Conservation (phyloP, 345 rosid genomes). For the Eucalyptus marginata region DNA sequence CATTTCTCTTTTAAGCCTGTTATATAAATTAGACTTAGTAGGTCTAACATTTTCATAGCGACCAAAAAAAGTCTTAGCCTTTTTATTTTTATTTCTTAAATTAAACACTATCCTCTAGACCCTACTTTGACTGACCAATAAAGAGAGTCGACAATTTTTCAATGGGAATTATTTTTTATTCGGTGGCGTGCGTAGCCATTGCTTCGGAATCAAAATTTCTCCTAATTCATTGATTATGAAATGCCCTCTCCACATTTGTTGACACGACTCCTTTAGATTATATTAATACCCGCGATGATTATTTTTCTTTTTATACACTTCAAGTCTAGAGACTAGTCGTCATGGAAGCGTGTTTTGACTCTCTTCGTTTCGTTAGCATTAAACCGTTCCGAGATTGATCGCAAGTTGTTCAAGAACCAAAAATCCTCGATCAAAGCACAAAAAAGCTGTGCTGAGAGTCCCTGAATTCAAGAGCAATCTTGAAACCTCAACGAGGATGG, state of each 20-base stretch:
- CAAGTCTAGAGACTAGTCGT: neutral
- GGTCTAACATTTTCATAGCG: too few relatives aligned
- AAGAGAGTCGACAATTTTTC: neutral
- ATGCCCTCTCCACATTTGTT: neutral
- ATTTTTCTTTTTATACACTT: too few relatives aligned
- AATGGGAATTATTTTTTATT: neutral
- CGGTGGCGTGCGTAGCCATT: neutral
- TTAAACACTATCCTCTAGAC: too few relatives aligned
- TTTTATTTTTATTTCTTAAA: too few relatives aligned
- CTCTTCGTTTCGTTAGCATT: neutral
- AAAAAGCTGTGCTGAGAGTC: neutral
- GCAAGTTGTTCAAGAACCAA: neutral
- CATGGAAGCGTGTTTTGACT: rapidly evolving
- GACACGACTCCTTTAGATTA: neutral
- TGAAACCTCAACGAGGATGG: neutral
- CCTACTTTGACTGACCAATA: rapidly evolving
- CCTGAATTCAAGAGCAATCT: neutral
- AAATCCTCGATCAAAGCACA: neutral
- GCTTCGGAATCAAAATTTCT: neutral
- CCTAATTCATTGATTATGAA: neutral
- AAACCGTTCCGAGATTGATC: neutral
- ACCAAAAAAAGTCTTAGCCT: rapidly evolving
- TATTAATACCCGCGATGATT: too few relatives aligned
- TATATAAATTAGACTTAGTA: too few relatives aligned
- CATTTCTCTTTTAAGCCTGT: neutral